Conservation (phyloP, 768 basidiomycete species). For the Macrocybe gigantea region DNA sequence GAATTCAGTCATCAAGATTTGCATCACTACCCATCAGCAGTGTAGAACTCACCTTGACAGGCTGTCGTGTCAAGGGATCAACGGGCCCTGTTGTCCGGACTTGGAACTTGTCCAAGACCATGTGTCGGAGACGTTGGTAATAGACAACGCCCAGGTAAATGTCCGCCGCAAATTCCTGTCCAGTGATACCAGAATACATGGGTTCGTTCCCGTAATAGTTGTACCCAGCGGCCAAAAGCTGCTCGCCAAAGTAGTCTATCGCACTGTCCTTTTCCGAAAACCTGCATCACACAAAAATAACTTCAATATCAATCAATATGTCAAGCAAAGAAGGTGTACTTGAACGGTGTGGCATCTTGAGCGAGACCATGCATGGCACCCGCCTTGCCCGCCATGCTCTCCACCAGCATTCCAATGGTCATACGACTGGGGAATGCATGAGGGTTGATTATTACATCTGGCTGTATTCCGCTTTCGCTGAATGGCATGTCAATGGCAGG, state of each 20-base stretch:
- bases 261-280: slow-evolving; percentile 98
- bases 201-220: slow-evolving; percentile 99
- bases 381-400: slow-evolving; percentile 99
- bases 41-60: slow-evolving; percentile 72
- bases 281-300: slow-evolving; percentile 29
- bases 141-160: slow-evolving; percentile 99
- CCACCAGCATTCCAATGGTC: slow-evolving; percentile 99
- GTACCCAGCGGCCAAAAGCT: slow-evolving; percentile 89
- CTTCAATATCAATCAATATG: slow-evolving; percentile 10
- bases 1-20: not conserved
- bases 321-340: slow-evolving; percentile 43
- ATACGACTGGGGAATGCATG: slow-evolving; percentile 99
- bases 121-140: slow-evolving; percentile 97
- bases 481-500: slow-evolving; percentile 98
- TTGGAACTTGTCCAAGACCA: slow-evolving; percentile 99
- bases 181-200: slow-evolving; percentile 99
- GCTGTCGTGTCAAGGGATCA: slow-evolving; percentile 92
- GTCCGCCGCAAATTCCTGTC: slow-evolving; percentile 96
- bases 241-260: slow-evolving; percentile 94
- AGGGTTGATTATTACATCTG: slow-evolving; percentile 98
- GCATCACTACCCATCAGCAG: not conserved
- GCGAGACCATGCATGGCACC: slow-evolving; percentile 98
- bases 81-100: slow-evolving; percentile 98
- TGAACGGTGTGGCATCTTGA: slow-evolving; percentile 98
- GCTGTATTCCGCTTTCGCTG: slow-evolving; percentile 97